Evolutionary conservation across 176 grass and related monocot genomes (phyloP).

Genomic region (Eragrostis nindensis): DNA sequence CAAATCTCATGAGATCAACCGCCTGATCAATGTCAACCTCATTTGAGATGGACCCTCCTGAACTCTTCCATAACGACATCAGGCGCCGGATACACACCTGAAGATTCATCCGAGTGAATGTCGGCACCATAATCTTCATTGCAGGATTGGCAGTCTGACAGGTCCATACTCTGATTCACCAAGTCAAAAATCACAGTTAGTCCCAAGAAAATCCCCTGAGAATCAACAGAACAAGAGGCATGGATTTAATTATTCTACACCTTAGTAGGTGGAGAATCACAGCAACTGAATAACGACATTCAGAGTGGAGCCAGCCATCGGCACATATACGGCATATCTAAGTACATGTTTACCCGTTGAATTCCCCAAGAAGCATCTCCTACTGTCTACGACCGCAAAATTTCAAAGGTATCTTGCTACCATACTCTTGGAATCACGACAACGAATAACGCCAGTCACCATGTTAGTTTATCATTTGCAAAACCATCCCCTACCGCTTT

Average conservation of each 20-base stretch:
- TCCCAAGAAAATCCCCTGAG: neutral
- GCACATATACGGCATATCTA: too few relatives aligned
- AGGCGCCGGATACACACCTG: neutral
- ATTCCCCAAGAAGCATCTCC: too few relatives aligned
- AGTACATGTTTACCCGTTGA: too few relatives aligned
- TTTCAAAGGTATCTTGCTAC: too few relatives aligned
- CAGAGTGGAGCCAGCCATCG: neutral
- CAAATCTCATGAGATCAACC: conserved; percentile 38
- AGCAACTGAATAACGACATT: neutral
- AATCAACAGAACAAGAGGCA: neutral
- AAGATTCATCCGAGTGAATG: neutral
- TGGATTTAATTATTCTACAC: neutral
- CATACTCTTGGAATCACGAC: neutral
- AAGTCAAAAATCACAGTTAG: conserved; percentile 9
- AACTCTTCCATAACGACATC: neutral
- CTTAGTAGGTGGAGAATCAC: neutral
- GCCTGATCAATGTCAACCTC: conserved; percentile 21
- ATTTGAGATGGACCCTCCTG: neutral
- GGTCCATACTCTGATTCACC: conserved; percentile 29
- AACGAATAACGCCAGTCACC: neutral
- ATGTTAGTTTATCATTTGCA: neutral
- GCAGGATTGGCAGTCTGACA: neutral
- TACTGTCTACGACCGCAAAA: too few relatives aligned
- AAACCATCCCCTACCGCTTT: neutral
- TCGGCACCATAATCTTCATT: neutral